Conservation (phyloP, 129 eudicot genomes). For the Solidago caesia region DNA sequence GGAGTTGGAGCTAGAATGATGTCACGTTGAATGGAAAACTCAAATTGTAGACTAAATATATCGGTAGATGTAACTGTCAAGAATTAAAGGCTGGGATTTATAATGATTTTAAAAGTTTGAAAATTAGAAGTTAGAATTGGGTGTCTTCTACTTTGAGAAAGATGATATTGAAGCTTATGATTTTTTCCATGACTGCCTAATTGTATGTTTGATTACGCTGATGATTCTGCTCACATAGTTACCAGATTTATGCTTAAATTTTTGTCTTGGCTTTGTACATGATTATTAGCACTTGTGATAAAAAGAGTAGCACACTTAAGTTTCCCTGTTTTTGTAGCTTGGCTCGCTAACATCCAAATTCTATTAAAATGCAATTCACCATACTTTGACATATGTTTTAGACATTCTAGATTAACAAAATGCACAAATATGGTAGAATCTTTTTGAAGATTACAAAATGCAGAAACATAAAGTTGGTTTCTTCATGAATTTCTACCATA, state of each 20-base stretch:
- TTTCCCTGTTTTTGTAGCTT: not conserved
- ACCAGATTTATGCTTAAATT: not conserved
- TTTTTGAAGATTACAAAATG: not conserved
- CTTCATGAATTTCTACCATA: not conserved
- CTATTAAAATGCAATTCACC: not conserved
- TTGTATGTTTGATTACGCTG: constrained; percentile 7
- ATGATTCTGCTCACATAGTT: not conserved
- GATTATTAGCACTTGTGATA: not conserved
- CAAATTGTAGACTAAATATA: too few species aligned
- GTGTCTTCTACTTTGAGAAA: too few species aligned
- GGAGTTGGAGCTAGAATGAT: too few species aligned
- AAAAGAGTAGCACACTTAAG: not conserved
- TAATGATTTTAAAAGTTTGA: too few species aligned
- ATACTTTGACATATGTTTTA: not conserved
- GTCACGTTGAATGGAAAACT: too few species aligned
- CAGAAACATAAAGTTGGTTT: too few species aligned
- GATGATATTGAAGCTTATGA: too few species aligned
- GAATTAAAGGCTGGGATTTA: too few species aligned
- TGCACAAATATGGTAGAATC: not conserved
- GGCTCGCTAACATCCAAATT: not conserved
- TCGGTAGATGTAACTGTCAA: too few species aligned
- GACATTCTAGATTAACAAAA: too few species aligned
- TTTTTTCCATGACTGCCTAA: not conserved
- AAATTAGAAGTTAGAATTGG: too few species aligned
- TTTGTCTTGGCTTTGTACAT: not conserved